Percentiles rank a stretch among this genome's conserved stretches.
Evolutionary conservation across 805 yeast genomes (phyloP).

Genomic region (Kazachstania africana): DNA sequence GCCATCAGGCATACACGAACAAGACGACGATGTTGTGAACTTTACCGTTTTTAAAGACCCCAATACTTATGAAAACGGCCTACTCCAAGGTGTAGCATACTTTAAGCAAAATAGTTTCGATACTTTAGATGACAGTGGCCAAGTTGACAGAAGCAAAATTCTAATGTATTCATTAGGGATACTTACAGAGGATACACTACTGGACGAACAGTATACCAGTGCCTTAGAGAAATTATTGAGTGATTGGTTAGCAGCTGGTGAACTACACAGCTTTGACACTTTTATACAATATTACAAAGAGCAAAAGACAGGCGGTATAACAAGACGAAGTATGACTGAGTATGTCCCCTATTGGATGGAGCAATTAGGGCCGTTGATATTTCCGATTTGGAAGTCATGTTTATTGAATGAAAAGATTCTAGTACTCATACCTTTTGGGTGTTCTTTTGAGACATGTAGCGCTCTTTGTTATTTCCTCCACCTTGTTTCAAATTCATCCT

Average conservation of each 20-base stretch:
- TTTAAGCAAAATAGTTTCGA: constrained; percentile 35
- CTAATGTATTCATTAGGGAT: constrained; percentile 58
- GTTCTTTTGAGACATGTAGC: constrained; percentile 20
- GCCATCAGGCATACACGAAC: constrained; percentile 57
- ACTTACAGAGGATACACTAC: constrained; percentile 24
- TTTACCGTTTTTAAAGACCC: constrained; percentile 30
- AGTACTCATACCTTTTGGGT: constrained; percentile 18
- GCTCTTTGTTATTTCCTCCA: constrained; percentile 19
- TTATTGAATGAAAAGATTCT: constrained; percentile 19
- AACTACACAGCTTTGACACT: constrained; percentile 3
- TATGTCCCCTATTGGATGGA: constrained; percentile 16
- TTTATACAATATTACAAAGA: constrained; percentile 3
- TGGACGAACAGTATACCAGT: constrained; percentile 10
- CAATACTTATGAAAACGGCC: constrained; percentile 6
- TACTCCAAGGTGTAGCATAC: constrained; percentile 37
- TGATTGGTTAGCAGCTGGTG: constrained; percentile 12
- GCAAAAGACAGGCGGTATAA: neutral
- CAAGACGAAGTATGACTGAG: constrained; percentile 1
- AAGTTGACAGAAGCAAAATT: constrained; percentile 33
- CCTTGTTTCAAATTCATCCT: constrained; percentile 3
- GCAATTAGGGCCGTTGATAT: constrained; percentile 24
- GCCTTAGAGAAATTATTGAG: constrained; percentile 12
- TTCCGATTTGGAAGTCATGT: constrained; percentile 25
- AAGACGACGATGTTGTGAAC: constrained; percentile 39
- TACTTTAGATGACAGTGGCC: constrained; percentile 8